phyloP scores from a whole-genome alignment of 225 moss, liverwort and hornwort genomes.

The Thuidium tamariscinum region DNA sequence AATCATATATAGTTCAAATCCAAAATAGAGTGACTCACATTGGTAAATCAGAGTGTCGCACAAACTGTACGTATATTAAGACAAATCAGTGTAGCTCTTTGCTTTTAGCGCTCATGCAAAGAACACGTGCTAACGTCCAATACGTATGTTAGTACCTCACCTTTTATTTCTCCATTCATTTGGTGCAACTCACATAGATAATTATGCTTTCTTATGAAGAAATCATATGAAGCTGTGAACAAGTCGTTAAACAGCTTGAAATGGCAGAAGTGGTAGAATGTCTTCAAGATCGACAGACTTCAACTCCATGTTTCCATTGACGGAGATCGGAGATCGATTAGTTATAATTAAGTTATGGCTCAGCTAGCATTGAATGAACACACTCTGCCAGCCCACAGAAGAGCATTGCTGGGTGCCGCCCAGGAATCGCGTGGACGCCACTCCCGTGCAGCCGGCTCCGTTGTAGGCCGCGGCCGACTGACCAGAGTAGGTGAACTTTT shows the following conservation, averaged over 20 bases:
- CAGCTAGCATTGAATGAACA: constrained; percentile 7
- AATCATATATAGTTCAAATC: background rate
- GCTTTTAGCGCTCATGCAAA: background rate
- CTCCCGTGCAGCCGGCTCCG: background rate
- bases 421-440: background rate
- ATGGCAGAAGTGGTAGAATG: no score
- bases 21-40: background rate
- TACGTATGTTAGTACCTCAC: no score
- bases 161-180: no score
- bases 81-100: background rate
- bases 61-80: background rate
- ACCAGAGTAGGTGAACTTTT: background rate
- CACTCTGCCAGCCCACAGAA: background rate
- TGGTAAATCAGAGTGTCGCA: background rate
- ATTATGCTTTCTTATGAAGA: background rate
- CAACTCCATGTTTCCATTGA: background rate
- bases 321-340: background rate
- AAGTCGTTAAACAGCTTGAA: background rate
- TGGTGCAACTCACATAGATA: background rate
- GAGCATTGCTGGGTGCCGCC: background rate
- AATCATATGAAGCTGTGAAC: background rate
- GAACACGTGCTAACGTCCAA: background rate
- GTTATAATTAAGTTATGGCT: background rate
- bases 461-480: constrained; percentile 11
- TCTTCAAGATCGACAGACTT: no score